Base-by-base conservation (phyloP, 192 early-diverging fungal genomes). In the Coemansia interrupta region DNA sequence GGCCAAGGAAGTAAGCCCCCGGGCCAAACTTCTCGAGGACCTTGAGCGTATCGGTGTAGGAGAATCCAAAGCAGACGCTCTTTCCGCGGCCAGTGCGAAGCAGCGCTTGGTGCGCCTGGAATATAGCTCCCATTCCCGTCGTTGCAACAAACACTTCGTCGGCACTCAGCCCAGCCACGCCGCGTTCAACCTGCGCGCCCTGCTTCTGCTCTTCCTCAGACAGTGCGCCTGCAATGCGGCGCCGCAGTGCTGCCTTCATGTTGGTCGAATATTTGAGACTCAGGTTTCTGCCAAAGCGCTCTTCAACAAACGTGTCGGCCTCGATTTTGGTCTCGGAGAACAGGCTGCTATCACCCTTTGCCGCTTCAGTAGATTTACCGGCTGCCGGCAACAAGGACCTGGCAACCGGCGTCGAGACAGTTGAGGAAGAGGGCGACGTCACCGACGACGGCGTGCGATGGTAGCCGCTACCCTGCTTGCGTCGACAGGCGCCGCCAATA, bases 21-120 rank as follows among this genome's bases (percentile, higher is more conserved):
- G 88, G 72, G 0, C 93, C 94, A 81, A 96, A 96, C 72, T 95
- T 95, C 73, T 98, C 73, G 54, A 95, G 83, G 38, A 98, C 90
- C 74, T 98, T 98, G 20, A 98, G 81, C n/a, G 93, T 95, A 68
- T 98, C 96, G 2, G 89, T 85, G 77, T 98, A 98, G 7, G 93
- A 88, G 63, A 98, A 98, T 0, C 96, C 94, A 83, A 91, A 98
- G 61, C 93, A 94, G 4, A 96, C 84, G 56, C 84, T 90, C 68
- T 93, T 92, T 45, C 48, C 74, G 65, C 11, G 60, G 36, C 22
- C 78, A 60, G 58, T 45, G 12, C 73, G 66, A 24, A 86, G 80
- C 8, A 89, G 82, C 36, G 85, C 68, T 44, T 85, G 82, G 72
- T 94, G 92, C 13, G 91, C 83, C 61, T 91, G 86, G 68, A 86